Conservation (phyloP, 1,284 basidiomycete genomes). For the Papiliotrema nemorosa region DNA sequence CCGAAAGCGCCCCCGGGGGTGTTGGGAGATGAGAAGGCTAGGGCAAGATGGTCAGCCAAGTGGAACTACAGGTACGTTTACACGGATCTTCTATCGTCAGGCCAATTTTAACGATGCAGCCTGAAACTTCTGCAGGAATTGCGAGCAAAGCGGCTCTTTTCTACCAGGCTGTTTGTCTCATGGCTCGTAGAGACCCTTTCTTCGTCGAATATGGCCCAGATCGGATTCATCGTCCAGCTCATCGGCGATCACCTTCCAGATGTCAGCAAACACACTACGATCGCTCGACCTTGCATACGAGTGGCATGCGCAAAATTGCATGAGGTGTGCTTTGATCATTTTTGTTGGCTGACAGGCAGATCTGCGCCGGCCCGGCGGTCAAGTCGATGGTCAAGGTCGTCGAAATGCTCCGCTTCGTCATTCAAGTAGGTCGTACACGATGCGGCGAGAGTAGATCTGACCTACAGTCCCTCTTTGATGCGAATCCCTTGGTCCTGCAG, state of each 20-base stretch:
- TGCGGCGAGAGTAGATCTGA: not conserved
- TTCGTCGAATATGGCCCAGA: conserved; percentile 75
- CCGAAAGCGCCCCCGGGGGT: conserved; percentile 51
- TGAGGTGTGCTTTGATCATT: conserved; percentile 56
- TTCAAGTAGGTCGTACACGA: conserved; percentile 17
- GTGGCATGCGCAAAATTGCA: conserved; percentile 55
- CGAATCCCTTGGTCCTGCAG: conserved; percentile 1
- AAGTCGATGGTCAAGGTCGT: conserved; percentile 28
- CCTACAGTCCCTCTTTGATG: conserved; percentile 20
- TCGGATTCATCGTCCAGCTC: conserved; percentile 72
- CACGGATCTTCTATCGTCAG: not conserved
- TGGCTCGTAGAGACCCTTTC: conserved; percentile 81
- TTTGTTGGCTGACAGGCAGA: conserved; percentile 54
- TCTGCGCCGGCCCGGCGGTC: conserved; percentile 27
- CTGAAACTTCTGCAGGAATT: conserved; percentile 71
- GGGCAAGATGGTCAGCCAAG: conserved; percentile 28
- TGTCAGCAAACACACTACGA: conserved; percentile 54
- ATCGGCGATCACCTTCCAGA: conserved; percentile 75
- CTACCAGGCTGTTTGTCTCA: conserved; percentile 69
- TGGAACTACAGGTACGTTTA: conserved; percentile 42
- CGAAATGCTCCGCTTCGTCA: conserved; percentile 27
- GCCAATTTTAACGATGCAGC: conserved; percentile 48
- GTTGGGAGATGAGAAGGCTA: conserved; percentile 37
- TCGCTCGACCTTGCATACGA: conserved; percentile 34
- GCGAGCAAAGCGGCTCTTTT: conserved; percentile 75